phyloP scores from a whole-genome alignment of 1,284 basidiomycete species.

The Sanguinoderma infundibulare region DNA sequence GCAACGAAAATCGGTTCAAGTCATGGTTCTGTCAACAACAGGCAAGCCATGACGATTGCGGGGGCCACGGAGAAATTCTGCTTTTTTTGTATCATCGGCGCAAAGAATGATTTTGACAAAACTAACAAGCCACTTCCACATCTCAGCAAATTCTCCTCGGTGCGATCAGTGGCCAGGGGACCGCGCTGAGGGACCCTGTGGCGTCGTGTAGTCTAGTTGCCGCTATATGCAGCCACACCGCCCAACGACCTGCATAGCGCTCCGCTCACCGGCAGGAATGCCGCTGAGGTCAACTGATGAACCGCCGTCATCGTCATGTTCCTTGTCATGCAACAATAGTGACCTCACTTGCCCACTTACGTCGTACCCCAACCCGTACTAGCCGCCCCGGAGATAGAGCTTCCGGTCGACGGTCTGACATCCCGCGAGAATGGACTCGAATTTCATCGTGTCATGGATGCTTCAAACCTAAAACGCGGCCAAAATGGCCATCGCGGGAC shows the following conservation, averaged over 20 bases:
- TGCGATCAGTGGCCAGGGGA: too few relatives aligned
- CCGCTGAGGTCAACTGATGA: slow-evolving; percentile 5
- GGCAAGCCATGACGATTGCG: too few relatives aligned
- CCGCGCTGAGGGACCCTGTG: background rate
- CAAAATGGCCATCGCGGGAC: too few relatives aligned
- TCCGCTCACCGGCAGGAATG: slow-evolving; percentile 1
- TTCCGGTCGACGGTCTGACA: background rate
- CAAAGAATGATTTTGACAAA: too few relatives aligned
- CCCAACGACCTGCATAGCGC: background rate
- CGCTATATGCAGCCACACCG: background rate
- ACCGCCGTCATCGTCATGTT: background rate
- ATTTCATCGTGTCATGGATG: background rate
- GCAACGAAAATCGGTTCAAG: too few relatives aligned
- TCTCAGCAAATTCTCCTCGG: too few relatives aligned
- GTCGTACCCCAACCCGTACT: background rate
- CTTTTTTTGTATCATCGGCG: too few relatives aligned
- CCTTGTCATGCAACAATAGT: background rate
- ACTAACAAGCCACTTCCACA: too few relatives aligned
- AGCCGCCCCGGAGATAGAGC: background rate
- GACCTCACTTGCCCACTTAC: background rate
- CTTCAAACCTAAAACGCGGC: too few relatives aligned
- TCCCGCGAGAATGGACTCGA: background rate
- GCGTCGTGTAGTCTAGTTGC: background rate
- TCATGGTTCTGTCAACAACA: too few relatives aligned
- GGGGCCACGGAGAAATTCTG: too few relatives aligned